phyloP scores from a whole-genome alignment of 2,329 filamentous ascomycete species.

The Polychaeton citri region DNA sequence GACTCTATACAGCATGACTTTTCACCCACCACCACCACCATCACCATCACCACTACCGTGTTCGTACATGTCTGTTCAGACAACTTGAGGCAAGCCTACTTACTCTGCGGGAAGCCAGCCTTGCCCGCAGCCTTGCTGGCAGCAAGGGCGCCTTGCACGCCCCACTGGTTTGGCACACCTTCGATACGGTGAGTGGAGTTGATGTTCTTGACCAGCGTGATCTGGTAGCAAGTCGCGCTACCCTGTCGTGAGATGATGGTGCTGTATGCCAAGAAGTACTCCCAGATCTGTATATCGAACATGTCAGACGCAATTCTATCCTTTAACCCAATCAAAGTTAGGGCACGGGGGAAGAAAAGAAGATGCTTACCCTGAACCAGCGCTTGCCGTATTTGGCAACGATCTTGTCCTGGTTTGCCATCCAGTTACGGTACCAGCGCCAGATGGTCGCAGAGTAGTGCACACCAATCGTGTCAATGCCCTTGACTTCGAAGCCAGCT shows the following conservation, averaged over 20 bases:
- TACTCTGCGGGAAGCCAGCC: constrained; percentile 13
- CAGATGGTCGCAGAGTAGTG: constrained; percentile 95
- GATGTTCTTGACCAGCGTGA: constrained; percentile 78
- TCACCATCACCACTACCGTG: too few species aligned
- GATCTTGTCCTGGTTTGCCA: constrained; percentile 84
- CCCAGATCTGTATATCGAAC: constrained; percentile 65
- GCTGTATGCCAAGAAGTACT: constrained; percentile 77
- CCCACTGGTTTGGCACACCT: constrained; percentile 56
- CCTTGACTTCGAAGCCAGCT: constrained; percentile 83
- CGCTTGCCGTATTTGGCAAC: constrained; percentile 86
- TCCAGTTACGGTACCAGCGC: constrained; percentile 98
- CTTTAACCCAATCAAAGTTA: too few species aligned
- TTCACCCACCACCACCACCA: too few species aligned
- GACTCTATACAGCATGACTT: too few species aligned
- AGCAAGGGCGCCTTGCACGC: constrained; percentile 51
- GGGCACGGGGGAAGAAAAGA: too few species aligned
- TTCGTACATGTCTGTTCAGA: too few species aligned
- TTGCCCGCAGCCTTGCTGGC: constrained; percentile 28
- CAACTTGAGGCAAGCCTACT: neutral
- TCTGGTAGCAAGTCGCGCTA: constrained; percentile 74
- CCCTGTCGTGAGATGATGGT: constrained; percentile 77
- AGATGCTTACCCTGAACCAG: constrained; percentile 77
- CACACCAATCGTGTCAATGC: constrained; percentile 82
- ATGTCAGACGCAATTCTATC: neutral
- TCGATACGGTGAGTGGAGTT: constrained; percentile 74